Evolutionary conservation across 2,329 filamentous ascomycete genomes (phyloP).

Genomic region (Colletotrichum sp.): DNA sequence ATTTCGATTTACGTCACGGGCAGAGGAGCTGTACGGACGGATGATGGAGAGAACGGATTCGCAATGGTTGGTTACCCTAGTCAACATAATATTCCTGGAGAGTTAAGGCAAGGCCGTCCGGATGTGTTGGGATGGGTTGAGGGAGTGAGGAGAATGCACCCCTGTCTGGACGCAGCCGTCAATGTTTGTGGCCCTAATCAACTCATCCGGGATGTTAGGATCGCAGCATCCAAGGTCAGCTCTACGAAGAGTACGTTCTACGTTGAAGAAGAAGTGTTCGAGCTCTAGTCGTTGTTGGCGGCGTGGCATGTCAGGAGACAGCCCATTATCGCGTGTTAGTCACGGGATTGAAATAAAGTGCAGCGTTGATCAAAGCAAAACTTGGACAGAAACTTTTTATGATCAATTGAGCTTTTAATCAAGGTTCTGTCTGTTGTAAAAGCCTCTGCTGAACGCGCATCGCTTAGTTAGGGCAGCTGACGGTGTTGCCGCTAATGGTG

Average conservation of each 20-base stretch:
- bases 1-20: neutral
- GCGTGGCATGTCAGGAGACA: neutral
- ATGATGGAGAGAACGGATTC: neutral
- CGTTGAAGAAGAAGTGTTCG: neutral
- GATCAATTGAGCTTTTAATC: neutral
- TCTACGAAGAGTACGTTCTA: neutral
- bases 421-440: neutral
- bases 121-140: neutral
- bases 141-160: neutral
- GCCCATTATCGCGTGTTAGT: neutral
- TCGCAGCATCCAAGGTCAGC: neutral
- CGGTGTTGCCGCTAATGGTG: neutral
- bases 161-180: neutral
- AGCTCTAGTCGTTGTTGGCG: neutral
- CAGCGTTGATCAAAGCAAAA: neutral
- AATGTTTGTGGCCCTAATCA: neutral
- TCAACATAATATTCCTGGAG: neutral
- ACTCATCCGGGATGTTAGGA: neutral
- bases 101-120: neutral
- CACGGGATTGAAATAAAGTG: neutral
- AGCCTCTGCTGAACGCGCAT: neutral
- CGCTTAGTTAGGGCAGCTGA: neutral
- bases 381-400: rapidly evolving
- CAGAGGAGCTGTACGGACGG: neutral
- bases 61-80: neutral